These are phyloP conservation scores for Aspergillus avenaceus DNA, from an alignment of 495 filamentous ascomycete genomes.

Conservation along the genomic window DNA sequence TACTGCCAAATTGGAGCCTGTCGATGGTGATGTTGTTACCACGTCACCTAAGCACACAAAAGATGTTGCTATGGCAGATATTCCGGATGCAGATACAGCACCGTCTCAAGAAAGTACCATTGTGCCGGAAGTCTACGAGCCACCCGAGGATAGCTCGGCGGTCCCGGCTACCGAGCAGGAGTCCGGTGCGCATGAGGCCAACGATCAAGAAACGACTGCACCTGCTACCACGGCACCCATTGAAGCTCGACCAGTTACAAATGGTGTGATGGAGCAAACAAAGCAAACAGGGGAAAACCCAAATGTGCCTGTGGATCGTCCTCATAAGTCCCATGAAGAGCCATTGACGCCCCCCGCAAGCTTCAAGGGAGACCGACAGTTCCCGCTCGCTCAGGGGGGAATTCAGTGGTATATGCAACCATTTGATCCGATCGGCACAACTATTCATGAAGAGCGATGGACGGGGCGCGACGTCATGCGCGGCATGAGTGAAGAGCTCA, in stretches of 20 bases:
- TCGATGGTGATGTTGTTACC: slow-evolving; percentile 4
- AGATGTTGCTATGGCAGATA: slow-evolving; percentile 1
- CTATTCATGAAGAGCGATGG: slow-evolving; percentile 71
- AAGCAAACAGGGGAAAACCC: slow-evolving; percentile 33
- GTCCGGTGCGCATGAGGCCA: background rate
- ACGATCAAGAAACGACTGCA: slow-evolving; percentile 7
- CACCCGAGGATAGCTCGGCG: background rate
- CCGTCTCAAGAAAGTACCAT: slow-evolving; percentile 1
- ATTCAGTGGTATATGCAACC: slow-evolving; percentile 84
- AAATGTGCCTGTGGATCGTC: slow-evolving; percentile 33
- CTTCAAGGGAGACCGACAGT: slow-evolving; percentile 47
- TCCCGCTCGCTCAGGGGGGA: slow-evolving; percentile 65
- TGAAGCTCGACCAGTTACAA: slow-evolving; percentile 9
- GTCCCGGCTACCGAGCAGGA: background rate
- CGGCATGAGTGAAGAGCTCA: slow-evolving; percentile 79
- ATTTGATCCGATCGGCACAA: slow-evolving; percentile 76
- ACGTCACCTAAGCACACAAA: slow-evolving; percentile 4
- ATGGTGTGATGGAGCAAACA: slow-evolving; percentile 16
- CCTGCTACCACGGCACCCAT: slow-evolving; percentile 1
- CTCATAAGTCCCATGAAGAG: slow-evolving; percentile 12
- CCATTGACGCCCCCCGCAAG: slow-evolving; percentile 44
- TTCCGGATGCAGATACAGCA: slow-evolving; percentile 3
- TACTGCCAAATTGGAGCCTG: slow-evolving; percentile 12
- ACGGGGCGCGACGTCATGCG: slow-evolving; percentile 70
- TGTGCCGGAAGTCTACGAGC: slow-evolving; percentile 1